Conservation (phyloP, 208 protist species). For the Vickermania spadyakhi region DNA sequence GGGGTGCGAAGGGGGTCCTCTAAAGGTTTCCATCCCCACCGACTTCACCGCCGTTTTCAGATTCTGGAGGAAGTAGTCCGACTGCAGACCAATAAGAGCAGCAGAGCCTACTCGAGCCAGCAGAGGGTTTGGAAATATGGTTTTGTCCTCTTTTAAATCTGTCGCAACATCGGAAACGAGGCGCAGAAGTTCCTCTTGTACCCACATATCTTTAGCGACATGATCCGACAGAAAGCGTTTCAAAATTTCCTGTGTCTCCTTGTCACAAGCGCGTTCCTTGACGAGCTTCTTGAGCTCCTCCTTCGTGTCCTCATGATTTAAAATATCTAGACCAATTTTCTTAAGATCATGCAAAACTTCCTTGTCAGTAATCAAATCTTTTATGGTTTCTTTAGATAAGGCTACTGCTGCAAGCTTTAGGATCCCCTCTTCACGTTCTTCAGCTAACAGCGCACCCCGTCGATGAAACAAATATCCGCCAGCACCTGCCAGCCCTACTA, state of each 20-base stretch:
- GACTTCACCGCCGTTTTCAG: conserved; percentile 13
- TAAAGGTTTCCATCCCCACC: conserved; percentile 38
- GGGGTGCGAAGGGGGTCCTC: conserved; percentile 1
- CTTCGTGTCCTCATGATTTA: conserved; percentile 39
- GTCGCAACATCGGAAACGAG: conserved; percentile 38
- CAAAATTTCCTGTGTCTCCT: conserved; percentile 27
- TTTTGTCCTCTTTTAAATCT: conserved; percentile 35
- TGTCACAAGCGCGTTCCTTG: conserved; percentile 46
- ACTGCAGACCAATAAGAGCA: conserved; percentile 26
- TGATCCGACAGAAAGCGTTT: conserved; percentile 61
- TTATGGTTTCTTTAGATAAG: conserved; percentile 60
- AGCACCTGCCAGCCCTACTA: conserved; percentile 29
- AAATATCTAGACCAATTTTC: conserved; percentile 40
- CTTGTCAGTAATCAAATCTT: conserved; percentile 33
- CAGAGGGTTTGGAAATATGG: conserved; percentile 40
- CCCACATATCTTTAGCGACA: conserved; percentile 70
- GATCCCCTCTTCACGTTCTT: conserved; percentile 29
- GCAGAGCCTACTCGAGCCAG: conserved; percentile 32
- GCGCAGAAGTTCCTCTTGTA: conserved; percentile 72
- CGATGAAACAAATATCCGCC: conserved; percentile 25
- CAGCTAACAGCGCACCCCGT: conserved; percentile 5
- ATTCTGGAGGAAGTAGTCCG: conserved; percentile 23
- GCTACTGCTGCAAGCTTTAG: conserved; percentile 62
- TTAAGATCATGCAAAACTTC: conserved; percentile 36
- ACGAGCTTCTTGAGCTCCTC: conserved; percentile 45